These are phyloP conservation scores for Heritiera fomes DNA, from an alignment of 345 rosid genomes.

Conservation along the genomic window DNA sequence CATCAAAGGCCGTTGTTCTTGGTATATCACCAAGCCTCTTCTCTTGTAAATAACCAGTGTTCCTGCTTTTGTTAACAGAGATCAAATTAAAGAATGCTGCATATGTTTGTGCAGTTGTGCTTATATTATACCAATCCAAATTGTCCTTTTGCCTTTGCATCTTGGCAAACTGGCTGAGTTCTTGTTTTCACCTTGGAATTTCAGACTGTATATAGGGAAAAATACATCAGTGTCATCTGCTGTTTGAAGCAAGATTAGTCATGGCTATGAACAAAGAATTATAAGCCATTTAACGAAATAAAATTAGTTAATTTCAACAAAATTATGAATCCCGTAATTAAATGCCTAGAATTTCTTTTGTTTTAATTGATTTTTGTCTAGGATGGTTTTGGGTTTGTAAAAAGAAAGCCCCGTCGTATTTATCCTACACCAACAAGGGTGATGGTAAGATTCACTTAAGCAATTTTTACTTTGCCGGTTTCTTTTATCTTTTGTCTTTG, in stretches of 20 bases:
- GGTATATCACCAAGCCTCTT: too few species aligned
- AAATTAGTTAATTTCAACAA: constrained; percentile 14
- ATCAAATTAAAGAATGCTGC: constrained; percentile 24
- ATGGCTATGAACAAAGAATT: neutral
- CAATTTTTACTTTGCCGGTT: too few species aligned
- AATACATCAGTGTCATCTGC: neutral
- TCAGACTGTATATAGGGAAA: neutral
- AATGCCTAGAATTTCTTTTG: too few species aligned
- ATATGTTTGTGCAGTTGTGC: neutral
- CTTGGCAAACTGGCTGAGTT: neutral
- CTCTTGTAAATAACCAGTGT: constrained; percentile 17
- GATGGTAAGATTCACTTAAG: too few species aligned
- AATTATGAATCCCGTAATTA: too few species aligned
- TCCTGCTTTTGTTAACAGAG: constrained; percentile 25
- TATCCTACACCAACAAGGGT: too few species aligned
- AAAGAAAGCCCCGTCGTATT: too few species aligned
- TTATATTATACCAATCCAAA: neutral
- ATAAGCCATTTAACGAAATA: neutral
- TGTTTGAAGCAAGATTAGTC: neutral
- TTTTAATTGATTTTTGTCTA: too few species aligned
- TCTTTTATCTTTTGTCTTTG: too few species aligned
- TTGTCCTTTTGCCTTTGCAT: neutral
- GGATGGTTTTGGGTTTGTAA: too few species aligned
- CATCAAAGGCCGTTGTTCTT: neutral
- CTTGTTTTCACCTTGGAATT: neutral